These are phyloP conservation scores for Hypomontagnella monticulosa DNA, from an alignment of 495 filamentous ascomycete species.

Conservation along the genomic window DNA sequence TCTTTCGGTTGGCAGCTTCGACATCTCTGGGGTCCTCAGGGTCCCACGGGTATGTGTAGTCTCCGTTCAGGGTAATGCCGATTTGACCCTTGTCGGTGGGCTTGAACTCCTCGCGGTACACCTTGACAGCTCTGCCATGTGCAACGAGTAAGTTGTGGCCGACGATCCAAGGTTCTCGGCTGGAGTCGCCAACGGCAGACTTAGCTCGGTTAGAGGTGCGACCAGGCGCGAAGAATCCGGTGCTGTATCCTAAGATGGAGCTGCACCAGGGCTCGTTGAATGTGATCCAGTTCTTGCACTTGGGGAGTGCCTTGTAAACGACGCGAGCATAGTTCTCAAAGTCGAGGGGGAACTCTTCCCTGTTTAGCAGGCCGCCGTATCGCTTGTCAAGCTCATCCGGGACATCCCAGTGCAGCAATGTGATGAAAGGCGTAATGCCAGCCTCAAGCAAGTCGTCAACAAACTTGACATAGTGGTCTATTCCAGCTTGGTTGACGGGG, in stretches of 20 bases:
- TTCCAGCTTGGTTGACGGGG: slow-evolving; percentile 67
- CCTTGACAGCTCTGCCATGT: slow-evolving; percentile 69
- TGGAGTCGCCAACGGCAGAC: slow-evolving; percentile 64
- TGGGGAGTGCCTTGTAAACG: slow-evolving; percentile 66
- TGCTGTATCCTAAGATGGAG: slow-evolving; percentile 68
- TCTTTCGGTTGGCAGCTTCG: slow-evolving; percentile 69
- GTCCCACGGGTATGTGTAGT: slow-evolving; percentile 68
- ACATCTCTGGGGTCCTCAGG: slow-evolving; percentile 64
- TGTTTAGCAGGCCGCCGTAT: slow-evolving; percentile 69
- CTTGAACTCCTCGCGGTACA: slow-evolving; percentile 75
- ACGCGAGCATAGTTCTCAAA: slow-evolving; percentile 68
- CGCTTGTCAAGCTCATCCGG: slow-evolving; percentile 68
- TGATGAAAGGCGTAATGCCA: slow-evolving; percentile 69
- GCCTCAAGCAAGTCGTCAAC: slow-evolving; percentile 67
- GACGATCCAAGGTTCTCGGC: slow-evolving; percentile 67
- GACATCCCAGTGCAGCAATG: slow-evolving; percentile 72
- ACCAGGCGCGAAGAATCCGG: slow-evolving; percentile 68
- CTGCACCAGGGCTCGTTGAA: slow-evolving; percentile 74
- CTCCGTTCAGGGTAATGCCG: slow-evolving; percentile 71
- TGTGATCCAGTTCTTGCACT: slow-evolving; percentile 72
- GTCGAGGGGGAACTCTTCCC: slow-evolving; percentile 67
- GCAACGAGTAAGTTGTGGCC: slow-evolving; percentile 70
- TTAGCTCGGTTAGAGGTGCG: slow-evolving; percentile 66
- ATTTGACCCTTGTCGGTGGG: slow-evolving; percentile 65
- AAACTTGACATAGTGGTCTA: slow-evolving; percentile 69